Evolutionary conservation across 2,329 filamentous ascomycete species (phyloP).

Genomic region (Monosporascus ibericus): DNA sequence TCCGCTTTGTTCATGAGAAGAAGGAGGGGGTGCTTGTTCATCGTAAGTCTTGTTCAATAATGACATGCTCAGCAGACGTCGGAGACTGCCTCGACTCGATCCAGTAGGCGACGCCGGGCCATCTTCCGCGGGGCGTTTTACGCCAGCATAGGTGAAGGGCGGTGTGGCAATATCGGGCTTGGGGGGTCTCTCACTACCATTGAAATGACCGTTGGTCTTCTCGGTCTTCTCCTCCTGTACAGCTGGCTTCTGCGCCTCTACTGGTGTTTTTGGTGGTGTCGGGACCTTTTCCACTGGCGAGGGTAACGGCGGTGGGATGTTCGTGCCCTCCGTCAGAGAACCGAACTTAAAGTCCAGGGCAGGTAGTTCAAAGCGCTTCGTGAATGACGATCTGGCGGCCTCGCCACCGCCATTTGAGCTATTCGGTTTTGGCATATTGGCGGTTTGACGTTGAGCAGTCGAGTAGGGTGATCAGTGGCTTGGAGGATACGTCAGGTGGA

Average conservation of each 20-base stretch:
- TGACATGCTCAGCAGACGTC: constrained; percentile 50
- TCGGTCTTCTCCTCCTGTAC: constrained; percentile 15
- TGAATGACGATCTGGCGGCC: constrained; percentile 9
- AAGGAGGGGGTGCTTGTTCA: constrained; percentile 29
- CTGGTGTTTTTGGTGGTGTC: constrained; percentile 34
- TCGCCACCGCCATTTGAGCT: constrained; percentile 13
- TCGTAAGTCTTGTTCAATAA: constrained; percentile 49
- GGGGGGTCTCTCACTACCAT: constrained; percentile 36
- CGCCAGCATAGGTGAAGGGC: constrained; percentile 26
- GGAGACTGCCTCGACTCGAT: constrained; percentile 50
- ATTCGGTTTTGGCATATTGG: constrained; percentile 6
- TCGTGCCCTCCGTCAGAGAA: constrained; percentile 54
- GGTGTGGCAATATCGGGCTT: constrained; percentile 22
- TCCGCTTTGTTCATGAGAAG: constrained; percentile 21
- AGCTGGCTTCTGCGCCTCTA: constrained; percentile 9
- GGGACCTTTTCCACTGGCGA: constrained; percentile 45
- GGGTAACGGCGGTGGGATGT: constrained; percentile 53
- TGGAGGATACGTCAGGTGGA: not conserved
- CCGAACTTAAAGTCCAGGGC: constrained; percentile 53
- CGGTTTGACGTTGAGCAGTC: not conserved
- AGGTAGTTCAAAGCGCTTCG: constrained; percentile 49
- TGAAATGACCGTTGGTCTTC: constrained; percentile 24
- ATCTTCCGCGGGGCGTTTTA: constrained; percentile 46
- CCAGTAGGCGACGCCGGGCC: constrained; percentile 45
- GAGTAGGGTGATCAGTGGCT: not conserved